Evolutionary conservation across 106 monocot genomes (phyloP).

Genomic region (Narthecium ossifragum): DNA sequence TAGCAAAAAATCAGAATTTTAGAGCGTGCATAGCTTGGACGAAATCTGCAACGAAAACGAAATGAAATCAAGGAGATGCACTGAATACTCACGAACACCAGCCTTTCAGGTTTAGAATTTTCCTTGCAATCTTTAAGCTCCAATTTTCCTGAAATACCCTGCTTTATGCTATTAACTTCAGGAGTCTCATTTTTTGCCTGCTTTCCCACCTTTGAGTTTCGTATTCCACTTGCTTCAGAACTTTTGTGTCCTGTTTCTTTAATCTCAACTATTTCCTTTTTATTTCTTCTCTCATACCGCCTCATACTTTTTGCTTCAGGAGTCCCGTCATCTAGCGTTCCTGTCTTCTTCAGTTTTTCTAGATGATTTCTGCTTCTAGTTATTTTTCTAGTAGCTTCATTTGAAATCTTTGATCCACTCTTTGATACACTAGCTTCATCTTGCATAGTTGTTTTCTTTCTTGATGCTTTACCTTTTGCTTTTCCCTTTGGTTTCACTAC

Average conservation of each 20-base stretch:
- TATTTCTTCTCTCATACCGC: too few relatives aligned
- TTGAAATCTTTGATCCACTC: not conserved
- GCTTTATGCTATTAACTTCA: not conserved
- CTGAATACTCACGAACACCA: constrained; percentile 2
- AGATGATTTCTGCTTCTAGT: too few relatives aligned
- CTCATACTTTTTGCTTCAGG: not conserved
- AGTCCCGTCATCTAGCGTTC: too few relatives aligned
- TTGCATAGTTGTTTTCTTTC: not conserved
- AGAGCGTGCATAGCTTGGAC: too few relatives aligned
- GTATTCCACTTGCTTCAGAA: not conserved
- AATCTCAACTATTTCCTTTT: too few relatives aligned
- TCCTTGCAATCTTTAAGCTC: not conserved
- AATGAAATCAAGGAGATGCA: too few relatives aligned
- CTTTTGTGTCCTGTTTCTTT: not conserved
- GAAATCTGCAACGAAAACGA: too few relatives aligned
- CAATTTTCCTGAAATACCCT: not conserved
- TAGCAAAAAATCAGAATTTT: too few relatives aligned
- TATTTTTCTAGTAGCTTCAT: not conserved
- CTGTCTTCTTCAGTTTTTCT: too few relatives aligned
- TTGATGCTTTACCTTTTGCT: not conserved
- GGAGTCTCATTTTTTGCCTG: not conserved
- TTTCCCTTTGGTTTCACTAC: not conserved
- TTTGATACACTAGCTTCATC: not conserved
- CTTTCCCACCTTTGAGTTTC: not conserved
- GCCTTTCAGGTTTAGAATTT: not conserved